A percentile compares a stretch with the other conserved stretches of the same genome.
These are phyloP conservation scores for Solanum megistacrolobum DNA, from an alignment of 257 asterid genomes.

Conservation along the genomic window DNA sequence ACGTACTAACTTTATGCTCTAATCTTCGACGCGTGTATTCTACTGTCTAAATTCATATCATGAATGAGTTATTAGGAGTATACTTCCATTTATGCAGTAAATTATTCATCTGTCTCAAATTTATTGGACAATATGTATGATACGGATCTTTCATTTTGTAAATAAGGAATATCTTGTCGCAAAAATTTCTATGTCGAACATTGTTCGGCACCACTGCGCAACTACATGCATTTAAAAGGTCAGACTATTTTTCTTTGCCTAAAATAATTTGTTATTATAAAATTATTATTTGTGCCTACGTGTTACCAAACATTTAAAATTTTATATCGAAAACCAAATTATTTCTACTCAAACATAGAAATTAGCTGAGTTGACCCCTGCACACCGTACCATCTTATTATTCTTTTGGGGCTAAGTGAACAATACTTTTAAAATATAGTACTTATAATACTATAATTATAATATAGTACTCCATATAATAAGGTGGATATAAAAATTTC, in stretches of 20 bases:
- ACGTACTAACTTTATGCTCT: neutral
- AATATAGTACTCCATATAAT: neutral
- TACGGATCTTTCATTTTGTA: neutral
- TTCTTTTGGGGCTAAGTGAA: neutral
- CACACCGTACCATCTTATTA: neutral
- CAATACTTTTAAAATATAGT: neutral
- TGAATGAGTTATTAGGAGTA: neutral
- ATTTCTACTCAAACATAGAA: neutral
- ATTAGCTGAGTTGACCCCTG: neutral
- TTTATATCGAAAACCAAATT: neutral
- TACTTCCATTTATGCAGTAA: neutral
- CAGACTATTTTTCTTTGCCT: neutral
- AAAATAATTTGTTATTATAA: neutral
- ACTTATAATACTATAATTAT: neutral
- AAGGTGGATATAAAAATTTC: neutral
- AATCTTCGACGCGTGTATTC: neutral
- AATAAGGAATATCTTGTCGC: neutral
- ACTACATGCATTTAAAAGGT: neutral
- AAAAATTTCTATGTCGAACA: neutral
- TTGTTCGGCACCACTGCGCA: neutral
- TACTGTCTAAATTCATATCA: neutral
- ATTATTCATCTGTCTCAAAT: no score
- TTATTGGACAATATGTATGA: neutral
- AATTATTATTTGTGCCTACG: neutral
- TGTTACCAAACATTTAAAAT: neutral